Evolutionary conservation across 163 green algal genomes (phyloP), one percentile per base, ranked within the genome.

Genomic region (Chlorella variabilis): DNA sequence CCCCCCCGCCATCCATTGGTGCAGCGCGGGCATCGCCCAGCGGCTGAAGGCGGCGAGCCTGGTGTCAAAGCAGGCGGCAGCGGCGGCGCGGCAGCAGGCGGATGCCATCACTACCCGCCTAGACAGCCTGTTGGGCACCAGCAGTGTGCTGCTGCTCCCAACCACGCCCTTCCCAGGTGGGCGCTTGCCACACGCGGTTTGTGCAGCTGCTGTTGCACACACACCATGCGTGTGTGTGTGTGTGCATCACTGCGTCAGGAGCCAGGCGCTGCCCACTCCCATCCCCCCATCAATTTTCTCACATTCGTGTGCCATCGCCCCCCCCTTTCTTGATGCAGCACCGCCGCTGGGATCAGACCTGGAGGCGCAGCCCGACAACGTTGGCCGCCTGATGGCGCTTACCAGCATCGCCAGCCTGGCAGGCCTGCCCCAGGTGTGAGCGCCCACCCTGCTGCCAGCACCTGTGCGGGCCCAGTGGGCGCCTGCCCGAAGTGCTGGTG

Each of bases 391-490:
- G 45, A 41, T 77, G 45, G 69, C 69, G 3, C 69, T 77, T 45
- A 77, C n/a, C 27, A 65, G 45, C 45, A 77, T 77, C 4, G 69
- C 69, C 45, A 63, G 69, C 69, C 45, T 77, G 69, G 69, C 69
- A 27, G 69, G 69, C 6, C 69, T 77, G 42, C 69, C 69, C 29
- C 69, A 77, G 69, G 69, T 65, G 31, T 7, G 69, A 8, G 31
- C 27, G 31, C 3, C 9, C 33, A 4, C 8, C 4, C 65, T 25
- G 15, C 45, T 54, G 45, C 45, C 15, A 54, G 45, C n/a, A n/a
- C n/a, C n/a, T n/a, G n/a, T n/a, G n/a, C n/a, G n/a, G n/a, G n/a
- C n/a, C n/a, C n/a, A n/a, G n/a, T n/a, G n/a, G 45, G 45, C 45
- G 45, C 45, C 45, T 54, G 45, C 45, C 15, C 15, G 45, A 23